Conservation (phyloP, 768 basidiomycete species). For the Cystobasidiopsis lactophilus region DNA sequence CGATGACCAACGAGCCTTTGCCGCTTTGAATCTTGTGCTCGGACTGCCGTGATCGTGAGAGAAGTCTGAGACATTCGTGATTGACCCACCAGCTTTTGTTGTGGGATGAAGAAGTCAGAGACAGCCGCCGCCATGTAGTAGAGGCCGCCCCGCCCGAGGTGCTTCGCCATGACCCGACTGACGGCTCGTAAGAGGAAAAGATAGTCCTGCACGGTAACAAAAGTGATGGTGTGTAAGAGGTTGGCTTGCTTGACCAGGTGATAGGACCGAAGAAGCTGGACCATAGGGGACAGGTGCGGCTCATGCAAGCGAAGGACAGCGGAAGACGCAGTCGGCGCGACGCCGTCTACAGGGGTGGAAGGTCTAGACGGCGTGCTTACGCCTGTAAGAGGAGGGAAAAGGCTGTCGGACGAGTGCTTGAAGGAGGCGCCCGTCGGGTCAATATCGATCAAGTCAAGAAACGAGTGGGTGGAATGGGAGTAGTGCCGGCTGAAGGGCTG, state of each 20-base stretch:
- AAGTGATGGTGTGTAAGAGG: slow-evolving; percentile 61
- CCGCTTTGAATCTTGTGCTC: slow-evolving; percentile 98
- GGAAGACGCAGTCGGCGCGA: neutral
- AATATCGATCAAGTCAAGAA: slow-evolving; percentile 80
- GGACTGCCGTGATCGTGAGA: slow-evolving; percentile 33
- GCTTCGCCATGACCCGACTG: slow-evolving; percentile 25
- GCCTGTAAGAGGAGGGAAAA: neutral
- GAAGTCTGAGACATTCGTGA: neutral
- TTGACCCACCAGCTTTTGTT: slow-evolving; percentile 56
- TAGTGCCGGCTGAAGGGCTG: slow-evolving; percentile 96
- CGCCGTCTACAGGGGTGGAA: neutral
- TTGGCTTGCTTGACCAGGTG: slow-evolving; percentile 53
- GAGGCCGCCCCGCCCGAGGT: slow-evolving; percentile 47
- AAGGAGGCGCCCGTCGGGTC: neutral
- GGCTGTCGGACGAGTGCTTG: neutral
- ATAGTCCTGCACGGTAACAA: slow-evolving; percentile 89
- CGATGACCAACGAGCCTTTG: slow-evolving; percentile 73
- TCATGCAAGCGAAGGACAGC: neutral
- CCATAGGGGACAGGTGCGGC: slow-evolving; percentile 41
- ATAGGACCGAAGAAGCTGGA: slow-evolving; percentile 54
- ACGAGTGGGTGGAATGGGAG: slow-evolving; percentile 92
- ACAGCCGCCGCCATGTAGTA: slow-evolving; percentile 97
- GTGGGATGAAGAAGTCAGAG: slow-evolving; percentile 89
- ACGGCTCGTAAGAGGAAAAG: slow-evolving; percentile 73
- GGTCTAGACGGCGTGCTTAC: neutral